Evolutionary conservation across 1,139 yeast species (phyloP), one percentile per base, ranked within the genome.

Genomic region (Cylindricascospora bacillispora): DNA sequence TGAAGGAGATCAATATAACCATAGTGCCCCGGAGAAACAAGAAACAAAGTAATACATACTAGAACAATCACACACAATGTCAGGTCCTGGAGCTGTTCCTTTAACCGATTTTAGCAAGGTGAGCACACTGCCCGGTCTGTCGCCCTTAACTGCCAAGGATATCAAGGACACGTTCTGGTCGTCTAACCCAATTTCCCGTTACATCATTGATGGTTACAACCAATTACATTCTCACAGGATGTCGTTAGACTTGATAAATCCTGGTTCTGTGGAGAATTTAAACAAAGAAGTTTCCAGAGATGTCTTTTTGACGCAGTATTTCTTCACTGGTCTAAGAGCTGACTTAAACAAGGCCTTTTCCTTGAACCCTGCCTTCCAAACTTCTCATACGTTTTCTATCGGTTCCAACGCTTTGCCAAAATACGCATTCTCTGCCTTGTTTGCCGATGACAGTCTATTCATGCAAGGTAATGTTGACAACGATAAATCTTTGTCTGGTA

Each of bases 261-360:
- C 98, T 32, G 98, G 97, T 44, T 79, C 95, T 41, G 73, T 83
- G 56, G 98, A 89, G 64, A 83, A 85, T 64, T 66, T 89, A 57
- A 79, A 74, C 65, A 83, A 83, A 62, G 98, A 89, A 61, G 95
- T 85, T 35, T 64, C 86, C 42, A 77, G 89, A 60, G 97, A 86
- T 56, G 95, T 86, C 23, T 83, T 89, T 56, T 70, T 85, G 52
- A 74, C 70, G 55, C 93, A 85, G 56, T 81, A 82, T 63, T 77
- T 78, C 60, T 89, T 89, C 70, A 80, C 94, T 28, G 99, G 99
- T 37, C 70, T 92, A 52, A 79, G 95, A 58, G 98, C 98, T 35
- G 98, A 89, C 57, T 71, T 89, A 50, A 82, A 83, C 64, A 89
- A 89, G 68, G 85, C 89, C 15, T 83, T 92, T 54, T 65, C 81